Base-by-base conservation (phyloP, 2,329 filamentous ascomycete genomes). In the Xylaria sp. region DNA sequence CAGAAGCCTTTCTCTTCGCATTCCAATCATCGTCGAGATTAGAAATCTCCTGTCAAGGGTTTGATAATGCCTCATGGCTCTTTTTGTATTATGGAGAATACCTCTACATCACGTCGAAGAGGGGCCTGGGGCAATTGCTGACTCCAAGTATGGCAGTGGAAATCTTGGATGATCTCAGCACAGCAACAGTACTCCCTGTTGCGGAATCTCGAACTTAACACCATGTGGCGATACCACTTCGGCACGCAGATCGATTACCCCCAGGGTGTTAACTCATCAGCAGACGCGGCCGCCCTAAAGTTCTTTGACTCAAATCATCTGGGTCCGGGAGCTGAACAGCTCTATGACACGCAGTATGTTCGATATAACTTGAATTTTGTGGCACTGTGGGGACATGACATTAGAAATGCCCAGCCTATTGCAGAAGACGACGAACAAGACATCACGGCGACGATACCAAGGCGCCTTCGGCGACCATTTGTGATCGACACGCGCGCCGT, bases 401-500 rank as follows among this genome's bases (percentile, higher is more conserved):
- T 86, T 44, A 80, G 81, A 25, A 76, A 76, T 18, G 80, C 83
- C 63, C 80, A 84, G 50, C 84, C 86, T 1, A 81, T 85, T 37
- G 78, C 78, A 7, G 74, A 3, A 76, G 81, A 74, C n/a, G 84
- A 85, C 66, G 85, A 87, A 74, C 79, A 86, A 63, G 82, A 84
- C 69, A 79, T 82, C 66, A 80, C 81, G 58, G 81, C 82, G 52
- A 80, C 79, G 48, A 81, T 82, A 68, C 80, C 82, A 1, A 75
- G 77, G 63, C 77, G 77, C 13, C 76, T 82, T 6, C 77, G 78
- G n/a, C 78, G 81, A 62, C 80, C 81, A 44, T 82, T 86, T 25
- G 81, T 86, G 13, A 84, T 88, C n/a, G 86, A 89, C 75, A 86
- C 86, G 5, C 82, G 84, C 67, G 85, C 84, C 0, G 76, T 89